Evolutionary conservation across 176 grass and related monocot genomes (phyloP).

Genomic region (Aegilops umbellulata): DNA sequence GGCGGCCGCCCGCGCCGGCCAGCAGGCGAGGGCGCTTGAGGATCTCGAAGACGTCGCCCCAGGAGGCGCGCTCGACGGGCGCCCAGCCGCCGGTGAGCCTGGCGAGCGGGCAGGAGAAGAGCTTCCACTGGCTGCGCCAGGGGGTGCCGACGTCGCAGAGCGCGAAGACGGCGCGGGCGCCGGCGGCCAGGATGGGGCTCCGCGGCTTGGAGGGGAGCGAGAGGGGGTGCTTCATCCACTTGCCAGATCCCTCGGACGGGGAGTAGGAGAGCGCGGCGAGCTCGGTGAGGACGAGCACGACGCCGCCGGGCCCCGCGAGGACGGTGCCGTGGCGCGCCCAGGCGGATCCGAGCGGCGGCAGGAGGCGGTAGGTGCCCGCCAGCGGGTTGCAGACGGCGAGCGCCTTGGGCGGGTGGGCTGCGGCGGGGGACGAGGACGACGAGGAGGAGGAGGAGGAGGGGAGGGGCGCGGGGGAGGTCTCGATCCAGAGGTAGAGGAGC

Average conservation of each 20-base stretch:
- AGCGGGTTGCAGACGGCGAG: conserved; percentile 94
- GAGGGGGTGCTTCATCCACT: conserved; percentile 91
- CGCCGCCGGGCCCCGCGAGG: conserved; percentile 68
- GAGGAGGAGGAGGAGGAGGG: background rate
- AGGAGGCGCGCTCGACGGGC: conserved; percentile 55
- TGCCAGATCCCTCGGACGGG: conserved; percentile 42
- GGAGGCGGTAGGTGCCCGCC: conserved; percentile 59
- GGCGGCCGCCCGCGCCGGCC: conserved; percentile 55
- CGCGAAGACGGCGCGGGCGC: conserved; percentile 62
- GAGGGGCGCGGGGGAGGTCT: conserved; percentile 20
- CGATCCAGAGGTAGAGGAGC: conserved; percentile 97
- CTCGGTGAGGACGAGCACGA: conserved; percentile 80
- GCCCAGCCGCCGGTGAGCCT: conserved; percentile 73
- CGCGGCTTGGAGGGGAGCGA: conserved; percentile 91
- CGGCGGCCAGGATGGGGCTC: conserved; percentile 77
- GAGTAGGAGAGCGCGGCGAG: conserved; percentile 80
- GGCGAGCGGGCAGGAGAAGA: conserved; percentile 82
- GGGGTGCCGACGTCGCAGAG: conserved; percentile 90
- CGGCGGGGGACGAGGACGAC: background rate
- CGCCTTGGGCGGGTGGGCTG: conserved; percentile 61
- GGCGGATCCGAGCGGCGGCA: conserved; percentile 91
- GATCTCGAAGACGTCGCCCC: conserved; percentile 93
- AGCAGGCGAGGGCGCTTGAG: conserved; percentile 91
- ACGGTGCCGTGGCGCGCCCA: conserved; percentile 99
- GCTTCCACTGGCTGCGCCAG: conserved; percentile 98